phyloP scores from a whole-genome alignment of 1,284 basidiomycete genomes.

The Hemileia vastatrix region DNA sequence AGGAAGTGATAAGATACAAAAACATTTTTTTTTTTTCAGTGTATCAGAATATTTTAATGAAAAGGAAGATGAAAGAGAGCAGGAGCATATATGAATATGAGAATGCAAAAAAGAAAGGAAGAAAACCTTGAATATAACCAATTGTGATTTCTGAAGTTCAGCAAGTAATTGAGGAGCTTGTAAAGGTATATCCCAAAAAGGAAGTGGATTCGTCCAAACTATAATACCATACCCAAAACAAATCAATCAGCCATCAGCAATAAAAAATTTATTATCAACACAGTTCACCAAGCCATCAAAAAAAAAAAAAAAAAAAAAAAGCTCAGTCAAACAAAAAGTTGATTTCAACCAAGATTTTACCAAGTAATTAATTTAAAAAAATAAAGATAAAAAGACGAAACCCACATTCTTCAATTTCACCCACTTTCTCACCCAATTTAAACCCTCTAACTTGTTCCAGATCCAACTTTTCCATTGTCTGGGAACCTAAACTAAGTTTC shows the following conservation, averaged over 20 bases:
- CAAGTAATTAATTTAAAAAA: neutral
- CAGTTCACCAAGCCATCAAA: no score
- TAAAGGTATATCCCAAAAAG: conserved; percentile 68
- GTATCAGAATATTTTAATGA: no score
- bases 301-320: no score
- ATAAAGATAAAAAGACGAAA: conserved; percentile 5
- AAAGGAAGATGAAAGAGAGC: no score
- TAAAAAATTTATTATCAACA: no score
- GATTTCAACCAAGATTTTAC: neutral
- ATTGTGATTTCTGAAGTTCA: conserved; percentile 56
- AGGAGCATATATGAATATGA: no score
- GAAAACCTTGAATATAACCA: conserved; percentile 76
- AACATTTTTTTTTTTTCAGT: no score
- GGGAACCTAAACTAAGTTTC: no score
- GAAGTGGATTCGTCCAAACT: conserved; percentile 76
- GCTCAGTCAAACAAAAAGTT: no score
- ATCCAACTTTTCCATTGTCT: no score
- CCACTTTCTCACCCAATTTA: conserved; percentile 52
- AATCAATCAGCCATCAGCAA: neutral
- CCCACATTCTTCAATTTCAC: conserved; percentile 29
- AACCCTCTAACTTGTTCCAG: no score
- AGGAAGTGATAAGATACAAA: neutral
- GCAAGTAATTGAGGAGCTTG: conserved; percentile 56
- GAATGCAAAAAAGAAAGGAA: neutral
- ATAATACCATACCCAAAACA: neutral